These are phyloP conservation scores for Ambrosia trifida DNA, from an alignment of 129 eudicot species.

Conservation along the genomic window DNA sequence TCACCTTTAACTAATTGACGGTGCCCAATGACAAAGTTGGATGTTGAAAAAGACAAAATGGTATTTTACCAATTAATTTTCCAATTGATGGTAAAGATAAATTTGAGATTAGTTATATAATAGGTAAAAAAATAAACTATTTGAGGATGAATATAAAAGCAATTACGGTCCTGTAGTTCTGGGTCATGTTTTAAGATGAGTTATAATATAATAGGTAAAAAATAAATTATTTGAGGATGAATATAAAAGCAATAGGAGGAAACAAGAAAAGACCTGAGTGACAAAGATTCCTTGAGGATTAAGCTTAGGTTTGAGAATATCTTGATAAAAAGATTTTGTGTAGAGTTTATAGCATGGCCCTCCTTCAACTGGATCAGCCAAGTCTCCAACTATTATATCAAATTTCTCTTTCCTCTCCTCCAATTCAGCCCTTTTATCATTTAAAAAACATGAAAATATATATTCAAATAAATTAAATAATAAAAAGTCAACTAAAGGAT, in stretches of 20 bases:
- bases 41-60: too few species aligned
- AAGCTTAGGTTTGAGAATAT: conserved; percentile 75
- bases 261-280: conserved; percentile 61
- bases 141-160: neutral
- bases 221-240: too few species aligned
- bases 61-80: too few species aligned
- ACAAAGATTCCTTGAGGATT: conserved; percentile 79
- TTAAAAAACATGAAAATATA: neutral
- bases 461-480: neutral
- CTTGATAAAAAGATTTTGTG: conserved; percentile 84
- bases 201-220: too few species aligned
- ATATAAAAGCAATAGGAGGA: neutral
- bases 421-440: conserved; percentile 61
- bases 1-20: too few species aligned
- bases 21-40: too few species aligned
- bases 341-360: conserved; percentile 95
- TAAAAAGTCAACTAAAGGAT: conserved; percentile 1
- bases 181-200: too few species aligned
- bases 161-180: too few species aligned
- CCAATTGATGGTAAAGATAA: too few species aligned
- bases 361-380: conserved; percentile 97
- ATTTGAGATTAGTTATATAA: too few species aligned
- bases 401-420: conserved; percentile 63
- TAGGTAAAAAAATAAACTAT: too few species aligned
- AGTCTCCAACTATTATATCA: conserved; percentile 91